Conservation (phyloP, 2,329 filamentous ascomycete species). For the Fusarium paranaense region DNA sequence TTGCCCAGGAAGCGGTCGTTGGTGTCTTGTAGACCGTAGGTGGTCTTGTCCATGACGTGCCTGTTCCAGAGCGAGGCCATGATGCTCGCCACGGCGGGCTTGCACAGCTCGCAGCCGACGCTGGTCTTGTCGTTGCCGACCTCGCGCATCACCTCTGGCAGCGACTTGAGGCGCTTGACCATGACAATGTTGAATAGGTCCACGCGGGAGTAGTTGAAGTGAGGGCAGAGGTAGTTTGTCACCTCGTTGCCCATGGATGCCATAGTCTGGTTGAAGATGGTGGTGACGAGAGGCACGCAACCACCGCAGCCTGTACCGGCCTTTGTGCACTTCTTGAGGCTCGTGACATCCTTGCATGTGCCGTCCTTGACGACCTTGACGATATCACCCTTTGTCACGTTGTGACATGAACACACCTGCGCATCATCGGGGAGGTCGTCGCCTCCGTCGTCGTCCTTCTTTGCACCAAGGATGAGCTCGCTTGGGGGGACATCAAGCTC, state of each 20-base stretch:
- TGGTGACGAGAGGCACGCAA: conserved; percentile 88
- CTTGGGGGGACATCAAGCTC: conserved; percentile 80
- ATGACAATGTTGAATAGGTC: conserved; percentile 93
- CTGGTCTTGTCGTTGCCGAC: conserved; percentile 78
- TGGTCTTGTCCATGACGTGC: conserved; percentile 78
- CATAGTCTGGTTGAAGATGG: conserved; percentile 93
- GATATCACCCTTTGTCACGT: conserved; percentile 87
- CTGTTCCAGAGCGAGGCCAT: conserved; percentile 85
- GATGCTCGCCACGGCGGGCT: conserved; percentile 84
- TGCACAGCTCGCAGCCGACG: conserved; percentile 89
- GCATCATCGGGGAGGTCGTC: conserved; percentile 87
- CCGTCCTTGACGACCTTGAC: conserved; percentile 79
- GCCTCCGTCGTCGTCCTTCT: conserved; percentile 77
- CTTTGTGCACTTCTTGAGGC: conserved; percentile 91
- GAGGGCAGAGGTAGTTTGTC: conserved; percentile 85
- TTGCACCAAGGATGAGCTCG: conserved; percentile 84
- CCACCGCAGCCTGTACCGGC: conserved; percentile 92
- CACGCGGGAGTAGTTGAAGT: conserved; percentile 85
- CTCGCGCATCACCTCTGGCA: conserved; percentile 81
- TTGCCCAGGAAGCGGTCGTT: conserved; percentile 91
- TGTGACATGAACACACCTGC: conserved; percentile 93
- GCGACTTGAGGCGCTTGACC: conserved; percentile 79
- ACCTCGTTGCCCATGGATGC: conserved; percentile 86
- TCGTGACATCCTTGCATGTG: conserved; percentile 82
- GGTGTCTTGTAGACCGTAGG: conserved; percentile 86